These are phyloP conservation scores for Pyrus pyrifolia DNA, from an alignment of 306 rosid genomes.

Conservation along the genomic window DNA sequence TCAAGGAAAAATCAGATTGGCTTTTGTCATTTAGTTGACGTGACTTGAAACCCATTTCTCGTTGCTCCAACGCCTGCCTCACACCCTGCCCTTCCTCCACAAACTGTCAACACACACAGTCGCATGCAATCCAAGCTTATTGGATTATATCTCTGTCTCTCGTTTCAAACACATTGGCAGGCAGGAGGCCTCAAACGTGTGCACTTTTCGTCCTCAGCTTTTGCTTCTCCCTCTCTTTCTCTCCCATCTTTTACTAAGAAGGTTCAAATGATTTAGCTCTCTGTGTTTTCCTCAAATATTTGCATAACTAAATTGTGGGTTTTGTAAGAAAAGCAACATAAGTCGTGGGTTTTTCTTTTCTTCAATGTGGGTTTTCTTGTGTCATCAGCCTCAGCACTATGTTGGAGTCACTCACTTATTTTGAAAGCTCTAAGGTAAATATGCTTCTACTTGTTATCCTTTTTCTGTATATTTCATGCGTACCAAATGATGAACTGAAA, in stretches of 20 bases:
- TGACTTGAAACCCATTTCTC: not conserved
- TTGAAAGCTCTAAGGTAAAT: conserved; percentile 61
- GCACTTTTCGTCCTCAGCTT: conserved; percentile 42
- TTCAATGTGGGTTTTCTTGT: conserved; percentile 32
- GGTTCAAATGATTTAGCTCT: not conserved
- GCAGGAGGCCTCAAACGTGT: conserved; percentile 37
- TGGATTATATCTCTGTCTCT: not conserved
- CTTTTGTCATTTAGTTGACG: not conserved
- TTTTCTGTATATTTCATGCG: not conserved
- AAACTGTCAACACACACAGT: not conserved
- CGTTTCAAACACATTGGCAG: not conserved
- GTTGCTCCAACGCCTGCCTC: not conserved
- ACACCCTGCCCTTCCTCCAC: conserved; percentile 15
- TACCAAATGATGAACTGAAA: not conserved
- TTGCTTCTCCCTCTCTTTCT: not conserved
- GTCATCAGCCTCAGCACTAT: conserved; percentile 42
- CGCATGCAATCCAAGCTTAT: not conserved
- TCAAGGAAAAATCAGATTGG: conserved; percentile 14
- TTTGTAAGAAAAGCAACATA: conserved; percentile 9
- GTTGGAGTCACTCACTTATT: conserved; percentile 58
- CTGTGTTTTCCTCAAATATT: conserved; percentile 4
- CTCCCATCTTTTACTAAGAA: not conserved
- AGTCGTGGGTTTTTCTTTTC: conserved; percentile 26
- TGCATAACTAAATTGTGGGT: conserved; percentile 14
- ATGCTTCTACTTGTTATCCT: not conserved